Conservation (phyloP, 257 asterid genomes). For the Ocimum tenuiflorum region DNA sequence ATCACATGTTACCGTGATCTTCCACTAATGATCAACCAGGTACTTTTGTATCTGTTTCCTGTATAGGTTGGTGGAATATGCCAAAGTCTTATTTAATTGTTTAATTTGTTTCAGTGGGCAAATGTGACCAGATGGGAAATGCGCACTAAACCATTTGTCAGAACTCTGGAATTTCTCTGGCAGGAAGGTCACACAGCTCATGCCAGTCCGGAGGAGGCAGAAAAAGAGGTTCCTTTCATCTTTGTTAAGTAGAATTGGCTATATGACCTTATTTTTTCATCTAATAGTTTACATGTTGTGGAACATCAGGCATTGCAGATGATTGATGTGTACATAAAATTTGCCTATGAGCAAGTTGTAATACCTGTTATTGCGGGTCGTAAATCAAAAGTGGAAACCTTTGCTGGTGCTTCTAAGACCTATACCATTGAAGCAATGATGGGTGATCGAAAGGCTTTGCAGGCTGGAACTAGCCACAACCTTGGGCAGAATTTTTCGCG, state of each 20-base stretch:
- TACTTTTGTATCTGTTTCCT: constrained; percentile 19
- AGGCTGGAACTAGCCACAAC: constrained; percentile 98
- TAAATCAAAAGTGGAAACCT: constrained; percentile 85
- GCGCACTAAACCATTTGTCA: constrained; percentile 93
- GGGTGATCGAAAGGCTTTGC: constrained; percentile 98
- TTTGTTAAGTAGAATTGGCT: background rate
- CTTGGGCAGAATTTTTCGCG: constrained; percentile 97
- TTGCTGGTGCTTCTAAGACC: constrained; percentile 92
- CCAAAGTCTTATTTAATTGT: background rate
- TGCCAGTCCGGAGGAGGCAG: constrained; percentile 88
- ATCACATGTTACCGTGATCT: constrained; percentile 99
- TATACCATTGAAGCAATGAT: constrained; percentile 99
- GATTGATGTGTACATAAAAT: constrained; percentile 84
- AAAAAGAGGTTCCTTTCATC: constrained; percentile 59
- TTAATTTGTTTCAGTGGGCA: constrained; percentile 66
- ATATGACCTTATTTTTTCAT: constrained; percentile 16
- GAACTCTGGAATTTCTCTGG: constrained; percentile 97
- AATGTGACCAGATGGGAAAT: constrained; percentile 99
- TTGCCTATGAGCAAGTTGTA: constrained; percentile 95
- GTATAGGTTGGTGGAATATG: background rate
- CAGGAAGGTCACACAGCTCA: constrained; percentile 99
- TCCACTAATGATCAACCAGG: constrained; percentile 99
- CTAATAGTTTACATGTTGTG: constrained; percentile 28
- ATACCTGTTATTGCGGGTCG: constrained; percentile 97
- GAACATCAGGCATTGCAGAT: constrained; percentile 89